Percentiles rank a stretch among this genome's conserved stretches.
phyloP scores from a whole-genome alignment of 163 green algal genomes.

The Volvox carteri region DNA sequence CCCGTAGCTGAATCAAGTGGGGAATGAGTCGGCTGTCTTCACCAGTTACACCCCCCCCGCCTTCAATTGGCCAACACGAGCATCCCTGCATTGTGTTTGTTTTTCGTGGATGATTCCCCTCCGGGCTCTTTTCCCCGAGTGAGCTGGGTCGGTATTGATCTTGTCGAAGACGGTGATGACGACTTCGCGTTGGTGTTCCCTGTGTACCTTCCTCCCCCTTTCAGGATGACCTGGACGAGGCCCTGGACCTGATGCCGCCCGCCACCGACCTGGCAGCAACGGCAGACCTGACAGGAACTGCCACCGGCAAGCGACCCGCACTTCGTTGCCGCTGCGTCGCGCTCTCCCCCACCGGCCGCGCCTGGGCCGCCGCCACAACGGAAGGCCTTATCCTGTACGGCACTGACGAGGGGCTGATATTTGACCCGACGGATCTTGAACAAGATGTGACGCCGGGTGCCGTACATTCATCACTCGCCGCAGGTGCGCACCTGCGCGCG shows the following conservation, averaged over 20 bases:
- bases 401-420: slow-evolving; percentile 85
- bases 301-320: slow-evolving; percentile 57
- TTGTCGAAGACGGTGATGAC: too few species aligned
- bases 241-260: slow-evolving; percentile 62
- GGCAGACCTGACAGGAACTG: slow-evolving; percentile 67
- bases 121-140: too few species aligned
- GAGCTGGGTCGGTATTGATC: too few species aligned
- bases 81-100: too few species aligned
- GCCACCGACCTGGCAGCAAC: slow-evolving; percentile 50
- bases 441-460: slow-evolving; percentile 87
- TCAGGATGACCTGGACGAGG: slow-evolving; percentile 56
- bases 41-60: too few species aligned
- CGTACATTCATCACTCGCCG: slow-evolving; percentile 64
- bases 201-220: not conserved
- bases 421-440: slow-evolving; percentile 95
- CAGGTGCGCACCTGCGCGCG: slow-evolving; percentile 74
- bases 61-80: too few species aligned
- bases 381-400: slow-evolving; percentile 90
- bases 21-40: too few species aligned
- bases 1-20: too few species aligned
- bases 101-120: too few species aligned
- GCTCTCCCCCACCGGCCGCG: slow-evolving; percentile 88
- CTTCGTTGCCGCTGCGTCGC: slow-evolving; percentile 79
- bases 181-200: too few species aligned
- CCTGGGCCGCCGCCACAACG: slow-evolving; percentile 93